Evolutionary conservation across 2,329 filamentous ascomycete species (phyloP).

Genomic region (Neopestalotiopsis clavispora): DNA sequence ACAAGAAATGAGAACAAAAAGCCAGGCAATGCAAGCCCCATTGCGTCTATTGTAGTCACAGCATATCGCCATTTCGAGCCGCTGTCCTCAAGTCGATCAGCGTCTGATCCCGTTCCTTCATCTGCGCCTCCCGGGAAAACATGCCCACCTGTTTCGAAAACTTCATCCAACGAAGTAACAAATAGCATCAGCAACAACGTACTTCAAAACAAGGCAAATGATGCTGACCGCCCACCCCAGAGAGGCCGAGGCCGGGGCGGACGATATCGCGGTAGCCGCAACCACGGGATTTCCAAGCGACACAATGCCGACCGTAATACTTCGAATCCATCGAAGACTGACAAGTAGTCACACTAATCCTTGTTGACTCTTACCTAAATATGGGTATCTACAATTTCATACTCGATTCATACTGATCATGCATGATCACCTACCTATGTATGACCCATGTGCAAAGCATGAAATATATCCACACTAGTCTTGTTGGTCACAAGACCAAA

Average conservation of each 20-base stretch:
- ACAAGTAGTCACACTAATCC: background rate
- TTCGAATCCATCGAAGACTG: background rate
- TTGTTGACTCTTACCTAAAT: background rate
- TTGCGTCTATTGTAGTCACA: background rate
- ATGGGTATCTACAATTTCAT: background rate
- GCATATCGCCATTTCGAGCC: slow-evolving; percentile 16
- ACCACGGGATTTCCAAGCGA: background rate
- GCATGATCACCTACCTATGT: background rate
- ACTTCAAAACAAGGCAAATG: background rate
- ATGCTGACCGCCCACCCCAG: background rate
- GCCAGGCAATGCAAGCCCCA: background rate
- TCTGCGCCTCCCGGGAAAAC: slow-evolving; percentile 14
- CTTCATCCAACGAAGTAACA: background rate
- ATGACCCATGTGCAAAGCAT: background rate
- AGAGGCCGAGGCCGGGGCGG: slow-evolving; percentile 10
- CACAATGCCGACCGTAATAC: background rate
- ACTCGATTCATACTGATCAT: background rate
- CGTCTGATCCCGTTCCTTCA: slow-evolving; percentile 18
- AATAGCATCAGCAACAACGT: background rate
- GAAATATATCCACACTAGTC: background rate
- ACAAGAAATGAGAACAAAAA: slow-evolving; percentile 9
- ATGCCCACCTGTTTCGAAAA: background rate
- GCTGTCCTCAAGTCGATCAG: slow-evolving; percentile 15
- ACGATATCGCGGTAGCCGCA: slow-evolving; percentile 6
- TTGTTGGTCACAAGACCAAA: background rate